These are phyloP conservation scores for Lentinula lateritia DNA, from an alignment of 768 basidiomycete genomes.

Conservation along the genomic window DNA sequence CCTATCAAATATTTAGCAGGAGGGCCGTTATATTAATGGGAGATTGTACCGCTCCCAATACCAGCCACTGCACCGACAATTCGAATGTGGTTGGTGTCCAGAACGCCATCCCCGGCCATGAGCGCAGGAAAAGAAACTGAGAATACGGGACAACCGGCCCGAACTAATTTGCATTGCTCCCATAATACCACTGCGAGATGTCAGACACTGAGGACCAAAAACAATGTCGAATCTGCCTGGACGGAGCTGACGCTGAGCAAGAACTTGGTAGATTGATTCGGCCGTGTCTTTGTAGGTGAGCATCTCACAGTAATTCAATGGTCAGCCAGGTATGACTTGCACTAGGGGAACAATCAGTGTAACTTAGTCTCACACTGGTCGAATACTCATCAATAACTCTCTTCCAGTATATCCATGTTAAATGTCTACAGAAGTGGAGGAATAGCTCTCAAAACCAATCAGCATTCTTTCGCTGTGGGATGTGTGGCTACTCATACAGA, in stretches of 20 bases:
- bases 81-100: constrained; percentile 31
- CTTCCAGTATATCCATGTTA: constrained; percentile 67
- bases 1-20: constrained; percentile 16
- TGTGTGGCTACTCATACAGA: constrained; percentile 74
- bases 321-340: constrained; percentile 30
- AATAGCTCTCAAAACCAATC: constrained; percentile 52
- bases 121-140: not conserved
- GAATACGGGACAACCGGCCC: not conserved
- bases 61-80: constrained; percentile 54
- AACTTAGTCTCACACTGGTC: constrained; percentile 12
- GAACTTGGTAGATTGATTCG: constrained; percentile 74
- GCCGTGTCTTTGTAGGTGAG: constrained; percentile 64
- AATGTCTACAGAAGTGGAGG: constrained; percentile 74
- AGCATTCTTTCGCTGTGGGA: constrained; percentile 76
- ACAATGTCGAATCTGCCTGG: constrained; percentile 84
- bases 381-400: not conserved
- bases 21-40: too few species aligned
- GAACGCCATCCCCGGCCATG: not conserved
- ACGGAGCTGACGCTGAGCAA: constrained; percentile 53
- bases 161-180: too few species aligned
- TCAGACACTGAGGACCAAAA: constrained; percentile 35
- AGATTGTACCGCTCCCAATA: constrained; percentile 52
- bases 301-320: constrained; percentile 16
- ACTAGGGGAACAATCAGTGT: constrained; percentile 72
- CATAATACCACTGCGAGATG: constrained; percentile 5